Base-by-base conservation (phyloP, 176 grass and related monocot species). In the Carex myosuroides region DNA sequence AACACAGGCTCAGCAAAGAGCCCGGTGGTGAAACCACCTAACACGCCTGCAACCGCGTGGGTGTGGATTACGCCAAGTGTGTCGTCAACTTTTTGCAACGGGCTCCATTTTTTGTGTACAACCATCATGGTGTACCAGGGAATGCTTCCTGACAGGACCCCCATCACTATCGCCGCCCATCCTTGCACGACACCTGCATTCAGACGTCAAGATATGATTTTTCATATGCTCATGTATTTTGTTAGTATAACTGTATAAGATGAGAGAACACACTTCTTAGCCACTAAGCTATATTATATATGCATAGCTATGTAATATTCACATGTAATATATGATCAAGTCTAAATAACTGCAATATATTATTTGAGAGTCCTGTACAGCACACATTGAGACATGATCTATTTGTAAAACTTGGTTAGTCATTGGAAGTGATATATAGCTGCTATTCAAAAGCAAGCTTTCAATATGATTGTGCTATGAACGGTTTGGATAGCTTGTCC, bases 111-210 rank as follows among this genome's bases (percentile, higher is more conserved):
- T 85, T 90, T 92, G 90, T 95, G 93, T 1, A 92, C 69, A 20
- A 95, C 84, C 93, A 92, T 95, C 93, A 95, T 95, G 3, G 93
- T 92, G 86, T 90, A 91, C 93, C 90, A 95, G 0, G 93, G 93
- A 7, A 95, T 54, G 85, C 90, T 89, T 64, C 90, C 93, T 57
- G 93, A 76, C 3, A 92, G 71, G 18, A 89, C 80, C 3, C 90
- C 90, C 93, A 92, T 95, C 63, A 91, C 83, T 53, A 95, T 69
- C 6, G 93, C 93, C 1, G 93, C 93, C 93, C 93, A 95, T 0
- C 86, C 86, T 70, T 95, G 90, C 42, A 95, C 93, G 11, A 95
- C 4, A n/a, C 90, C 90, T 94, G 75, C 7, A 41, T 44, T 62
- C 5, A 24, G 1, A 52, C 16, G 7, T 57, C 6, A 4, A 50